These are phyloP conservation scores for Lentinula detonsa DNA, from an alignment of 768 basidiomycete genomes.

Conservation along the genomic window DNA sequence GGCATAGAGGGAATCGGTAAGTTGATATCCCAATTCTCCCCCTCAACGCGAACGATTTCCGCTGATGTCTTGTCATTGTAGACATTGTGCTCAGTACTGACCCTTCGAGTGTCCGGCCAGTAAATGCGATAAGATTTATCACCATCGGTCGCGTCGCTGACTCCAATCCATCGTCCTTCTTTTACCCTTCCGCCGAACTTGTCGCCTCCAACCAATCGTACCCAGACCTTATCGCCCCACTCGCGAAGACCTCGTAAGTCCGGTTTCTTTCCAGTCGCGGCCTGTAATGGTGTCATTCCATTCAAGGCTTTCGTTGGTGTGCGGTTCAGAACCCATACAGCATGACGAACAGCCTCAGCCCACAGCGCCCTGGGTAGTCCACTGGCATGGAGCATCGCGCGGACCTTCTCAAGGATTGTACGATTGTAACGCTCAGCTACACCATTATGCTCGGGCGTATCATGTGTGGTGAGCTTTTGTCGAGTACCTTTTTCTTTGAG, in stretches of 20 bases:
- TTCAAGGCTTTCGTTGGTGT: slow-evolving; percentile 18
- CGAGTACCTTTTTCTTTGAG: slow-evolving; percentile 25
- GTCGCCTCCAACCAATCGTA: slow-evolving; percentile 6
- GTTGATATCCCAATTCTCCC: slow-evolving; percentile 5
- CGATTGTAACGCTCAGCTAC: slow-evolving; percentile 29
- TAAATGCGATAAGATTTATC: slow-evolving; percentile 11
- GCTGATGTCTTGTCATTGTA: background rate
- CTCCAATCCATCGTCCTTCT: slow-evolving; percentile 13
- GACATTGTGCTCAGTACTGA: slow-evolving; percentile 13
- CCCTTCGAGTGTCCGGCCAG: slow-evolving; percentile 15
- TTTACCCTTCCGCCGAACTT: slow-evolving; percentile 10
- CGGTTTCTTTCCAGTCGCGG: slow-evolving; percentile 16
- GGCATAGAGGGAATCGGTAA: background rate
- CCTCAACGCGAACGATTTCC: slow-evolving; percentile 8
- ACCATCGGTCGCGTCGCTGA: slow-evolving; percentile 10
- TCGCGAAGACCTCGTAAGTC: slow-evolving; percentile 15
- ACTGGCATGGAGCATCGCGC: slow-evolving; percentile 23
- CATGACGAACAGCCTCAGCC: slow-evolving; percentile 27
- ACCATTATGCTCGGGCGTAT: slow-evolving; percentile 32
- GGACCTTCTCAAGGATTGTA: slow-evolving; percentile 22
- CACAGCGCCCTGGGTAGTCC: slow-evolving; percentile 28
- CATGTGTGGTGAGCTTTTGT: slow-evolving; percentile 23
- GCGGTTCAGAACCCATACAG: slow-evolving; percentile 27
- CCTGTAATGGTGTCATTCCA: slow-evolving; percentile 18
- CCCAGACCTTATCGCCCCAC: slow-evolving; percentile 18